Evolutionary conservation across 1,284 basidiomycete species (phyloP).

Genomic region (Austroboletus rostrupii): DNA sequence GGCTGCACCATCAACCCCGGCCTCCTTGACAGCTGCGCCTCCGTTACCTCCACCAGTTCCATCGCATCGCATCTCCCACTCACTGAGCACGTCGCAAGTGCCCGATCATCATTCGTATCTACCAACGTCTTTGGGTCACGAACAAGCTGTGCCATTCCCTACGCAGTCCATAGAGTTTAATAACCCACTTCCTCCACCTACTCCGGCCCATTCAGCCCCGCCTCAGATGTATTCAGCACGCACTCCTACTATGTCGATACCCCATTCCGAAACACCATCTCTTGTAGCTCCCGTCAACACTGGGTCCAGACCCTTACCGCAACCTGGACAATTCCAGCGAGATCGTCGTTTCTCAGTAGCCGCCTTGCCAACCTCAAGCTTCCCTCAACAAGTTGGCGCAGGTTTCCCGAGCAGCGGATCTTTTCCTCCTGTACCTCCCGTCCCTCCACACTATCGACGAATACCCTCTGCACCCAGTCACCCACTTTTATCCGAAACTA

Average conservation of each 20-base stretch:
- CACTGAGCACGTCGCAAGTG: constrained; percentile 19
- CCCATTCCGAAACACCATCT: constrained; percentile 28
- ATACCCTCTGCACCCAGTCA: constrained; percentile 28
- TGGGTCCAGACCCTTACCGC: constrained; percentile 57
- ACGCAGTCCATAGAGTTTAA: constrained; percentile 25
- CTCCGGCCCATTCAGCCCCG: constrained; percentile 23
- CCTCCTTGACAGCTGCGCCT: constrained; percentile 8
- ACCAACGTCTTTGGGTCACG: constrained; percentile 17
- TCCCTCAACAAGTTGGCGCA: constrained; percentile 23
- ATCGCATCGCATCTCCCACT: constrained; percentile 25
- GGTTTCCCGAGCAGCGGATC: constrained; percentile 20
- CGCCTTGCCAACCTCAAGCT: constrained; percentile 31
- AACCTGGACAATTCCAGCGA: constrained; percentile 32
- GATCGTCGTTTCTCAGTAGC: constrained; percentile 36
- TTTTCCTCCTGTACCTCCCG: constrained; percentile 19
- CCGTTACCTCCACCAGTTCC: constrained; percentile 17
- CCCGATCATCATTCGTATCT: constrained; percentile 27
- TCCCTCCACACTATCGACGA: constrained; percentile 22
- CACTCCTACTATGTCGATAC: constrained; percentile 31
- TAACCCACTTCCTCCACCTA: constrained; percentile 19
- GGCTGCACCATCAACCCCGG: constrained; percentile 6
- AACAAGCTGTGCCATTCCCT: constrained; percentile 23
- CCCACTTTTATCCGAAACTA: constrained; percentile 20
- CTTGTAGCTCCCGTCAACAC: constrained; percentile 30
- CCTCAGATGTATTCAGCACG: constrained; percentile 30